These are phyloP conservation scores for Cubamyces lactineus DNA, from an alignment of 768 basidiomycete genomes.

Conservation along the genomic window DNA sequence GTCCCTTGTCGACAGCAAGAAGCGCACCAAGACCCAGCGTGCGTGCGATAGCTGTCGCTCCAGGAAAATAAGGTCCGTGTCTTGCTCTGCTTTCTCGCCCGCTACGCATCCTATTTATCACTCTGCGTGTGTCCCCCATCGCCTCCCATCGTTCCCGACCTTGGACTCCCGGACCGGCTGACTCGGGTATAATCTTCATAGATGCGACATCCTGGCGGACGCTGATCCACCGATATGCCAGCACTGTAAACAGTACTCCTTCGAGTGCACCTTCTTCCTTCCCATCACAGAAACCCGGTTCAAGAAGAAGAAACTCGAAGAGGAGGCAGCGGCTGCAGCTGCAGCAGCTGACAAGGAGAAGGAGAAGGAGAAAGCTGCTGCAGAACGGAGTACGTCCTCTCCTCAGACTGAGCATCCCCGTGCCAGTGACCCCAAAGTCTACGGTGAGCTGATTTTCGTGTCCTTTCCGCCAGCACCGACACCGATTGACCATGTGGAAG, in stretches of 20 bases:
- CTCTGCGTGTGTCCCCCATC: constrained; percentile 3
- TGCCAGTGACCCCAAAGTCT: constrained; percentile 63
- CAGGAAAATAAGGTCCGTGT: constrained; percentile 77
- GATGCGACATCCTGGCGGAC: constrained; percentile 86
- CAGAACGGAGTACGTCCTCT: constrained; percentile 43
- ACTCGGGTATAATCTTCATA: constrained; percentile 28
- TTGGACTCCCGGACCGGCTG: constrained; percentile 13
- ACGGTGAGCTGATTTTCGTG: constrained; percentile 36
- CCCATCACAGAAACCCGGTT: constrained; percentile 99
- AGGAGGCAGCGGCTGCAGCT: constrained; percentile 50
- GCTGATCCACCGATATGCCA: constrained; percentile 82
- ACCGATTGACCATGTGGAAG: constrained; percentile 42
- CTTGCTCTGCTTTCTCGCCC: constrained; percentile 2
- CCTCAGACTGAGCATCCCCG: constrained; percentile 50
- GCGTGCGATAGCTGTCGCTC: constrained; percentile 91
- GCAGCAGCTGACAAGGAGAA: constrained; percentile 29
- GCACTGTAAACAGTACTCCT: constrained; percentile 92
- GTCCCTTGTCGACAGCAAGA: constrained; percentile 61
- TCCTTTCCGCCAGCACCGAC: constrained; percentile 12
- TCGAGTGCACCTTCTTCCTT: constrained; percentile 96
- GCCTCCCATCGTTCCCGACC: constrained; percentile 10
- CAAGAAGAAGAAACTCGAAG: constrained; percentile 91
- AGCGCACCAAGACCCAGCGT: constrained; percentile 90
- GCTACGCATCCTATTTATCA: constrained; percentile 15
- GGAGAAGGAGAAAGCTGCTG: constrained; percentile 40